Percentiles rank a stretch among this genome's conserved stretches.
Evolutionary conservation across 75 land plant species (phyloP).

Genomic region (Selaginella moellendorffii): DNA sequence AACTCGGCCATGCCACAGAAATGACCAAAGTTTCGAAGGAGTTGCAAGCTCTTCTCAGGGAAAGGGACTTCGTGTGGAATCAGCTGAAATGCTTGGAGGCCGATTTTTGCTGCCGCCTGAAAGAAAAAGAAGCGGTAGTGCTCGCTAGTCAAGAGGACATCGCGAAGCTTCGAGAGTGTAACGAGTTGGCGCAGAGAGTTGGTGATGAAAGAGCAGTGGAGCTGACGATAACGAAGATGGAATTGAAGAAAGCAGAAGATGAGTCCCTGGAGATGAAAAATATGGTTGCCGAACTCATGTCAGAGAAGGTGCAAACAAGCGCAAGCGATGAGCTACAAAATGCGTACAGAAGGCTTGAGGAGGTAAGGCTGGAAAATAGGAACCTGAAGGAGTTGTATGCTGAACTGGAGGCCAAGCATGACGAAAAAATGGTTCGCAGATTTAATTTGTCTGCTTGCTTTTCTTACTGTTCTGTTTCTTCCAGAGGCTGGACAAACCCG

Average conservation of each 20-base stretch:
- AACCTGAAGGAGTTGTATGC: constrained; percentile 12
- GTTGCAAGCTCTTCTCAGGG: constrained; percentile 42
- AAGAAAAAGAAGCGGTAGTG: constrained; percentile 22
- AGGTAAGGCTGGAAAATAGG: constrained; percentile 9
- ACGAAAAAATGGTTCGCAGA: neutral
- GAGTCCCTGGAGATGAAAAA: neutral
- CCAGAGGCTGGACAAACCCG: neutral
- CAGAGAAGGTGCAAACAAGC: neutral
- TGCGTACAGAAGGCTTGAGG: constrained; percentile 4
- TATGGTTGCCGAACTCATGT: neutral
- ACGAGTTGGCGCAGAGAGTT: constrained; percentile 31
- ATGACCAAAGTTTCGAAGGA: constrained; percentile 31
- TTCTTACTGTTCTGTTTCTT: neutral
- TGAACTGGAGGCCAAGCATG: constrained; percentile 8
- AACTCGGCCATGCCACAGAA: constrained; percentile 14
- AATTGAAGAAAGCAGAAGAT: constrained; percentile 3
- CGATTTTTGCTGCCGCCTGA: constrained; percentile 21
- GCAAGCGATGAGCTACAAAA: constrained; percentile 8
- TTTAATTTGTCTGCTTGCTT: neutral
- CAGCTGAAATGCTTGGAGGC: constrained; percentile 50
- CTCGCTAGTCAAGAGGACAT: constrained; percentile 22
- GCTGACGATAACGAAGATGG: constrained; percentile 2
- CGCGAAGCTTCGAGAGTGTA: constrained; percentile 24
- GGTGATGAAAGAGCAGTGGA: constrained; percentile 32
- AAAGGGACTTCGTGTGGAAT: constrained; percentile 60